A percentile compares a stretch with the other conserved stretches of the same genome.
These are phyloP conservation scores for Marvania coccoides DNA, from an alignment of 139 green algal species.

Conservation along the genomic window DNA sequence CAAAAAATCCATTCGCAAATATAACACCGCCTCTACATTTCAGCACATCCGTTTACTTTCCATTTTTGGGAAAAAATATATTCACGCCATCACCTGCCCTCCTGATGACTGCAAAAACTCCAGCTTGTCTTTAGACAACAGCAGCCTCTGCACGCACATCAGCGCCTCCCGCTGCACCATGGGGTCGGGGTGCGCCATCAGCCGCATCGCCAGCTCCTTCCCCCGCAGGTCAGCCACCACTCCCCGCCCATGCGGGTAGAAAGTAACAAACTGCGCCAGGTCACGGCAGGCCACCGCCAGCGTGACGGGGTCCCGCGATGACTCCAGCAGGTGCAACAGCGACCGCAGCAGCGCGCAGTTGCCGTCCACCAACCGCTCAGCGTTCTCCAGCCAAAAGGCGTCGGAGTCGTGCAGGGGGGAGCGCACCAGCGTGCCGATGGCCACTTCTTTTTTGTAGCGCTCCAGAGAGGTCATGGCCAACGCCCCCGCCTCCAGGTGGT, in stretches of 20 bases:
- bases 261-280: conserved; percentile 80
- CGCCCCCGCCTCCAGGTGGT: conserved; percentile 63
- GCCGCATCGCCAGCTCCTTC: conserved; percentile 90
- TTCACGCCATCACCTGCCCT: not conserved
- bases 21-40: not conserved
- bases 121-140: conserved; percentile 79
- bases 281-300: conserved; percentile 88
- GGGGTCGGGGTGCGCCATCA: conserved; percentile 83
- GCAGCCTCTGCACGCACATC: conserved; percentile 87
- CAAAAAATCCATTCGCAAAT: too few species aligned
- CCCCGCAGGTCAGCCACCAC: conserved; percentile 65
- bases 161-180: conserved; percentile 92
- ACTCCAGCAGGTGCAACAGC: conserved; percentile 86
- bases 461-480: conserved; percentile 76
- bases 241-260: conserved; percentile 54
- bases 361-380: conserved; percentile 80
- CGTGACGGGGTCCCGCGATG: conserved; percentile 58
- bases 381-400: conserved; percentile 75
- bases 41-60: too few species aligned
- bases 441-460: conserved; percentile 56
- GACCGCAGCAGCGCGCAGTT: conserved; percentile 86
- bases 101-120: conserved; percentile 27
- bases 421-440: conserved; percentile 78
- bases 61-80: too few species aligned
- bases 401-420: conserved; percentile 73